Conservation (phyloP, 148 eudicot genomes). For the Rhododendron griersonianum region DNA sequence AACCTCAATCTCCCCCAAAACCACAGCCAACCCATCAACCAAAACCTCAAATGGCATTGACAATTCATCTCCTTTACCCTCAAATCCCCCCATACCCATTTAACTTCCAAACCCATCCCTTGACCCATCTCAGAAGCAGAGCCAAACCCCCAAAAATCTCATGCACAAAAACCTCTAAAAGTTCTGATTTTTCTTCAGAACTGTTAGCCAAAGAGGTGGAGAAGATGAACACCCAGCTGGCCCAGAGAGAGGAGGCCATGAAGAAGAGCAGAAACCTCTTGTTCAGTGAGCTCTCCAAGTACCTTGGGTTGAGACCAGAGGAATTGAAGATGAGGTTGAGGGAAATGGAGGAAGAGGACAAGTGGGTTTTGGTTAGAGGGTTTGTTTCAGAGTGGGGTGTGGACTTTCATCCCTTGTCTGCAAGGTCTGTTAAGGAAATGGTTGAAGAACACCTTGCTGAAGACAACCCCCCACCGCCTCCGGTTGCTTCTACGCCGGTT, state of each 20-base stretch:
- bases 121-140: slow-evolving; percentile 12
- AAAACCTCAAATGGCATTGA: slow-evolving; percentile 11
- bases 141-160: slow-evolving; percentile 24
- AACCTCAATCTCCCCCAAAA: not conserved
- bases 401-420: slow-evolving; percentile 70
- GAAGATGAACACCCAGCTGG: slow-evolving; percentile 35
- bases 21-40: not conserved
- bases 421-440: slow-evolving; percentile 54
- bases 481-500: not conserved
- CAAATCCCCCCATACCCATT: slow-evolving; percentile 5
- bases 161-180: slow-evolving; percentile 28
- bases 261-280: slow-evolving; percentile 49
- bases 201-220: slow-evolving; percentile 36
- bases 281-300: slow-evolving; percentile 53
- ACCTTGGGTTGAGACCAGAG: slow-evolving; percentile 28
- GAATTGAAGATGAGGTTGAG: slow-evolving; percentile 52
- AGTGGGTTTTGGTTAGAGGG: slow-evolving; percentile 46
- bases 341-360: slow-evolving; percentile 54
- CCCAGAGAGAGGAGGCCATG: slow-evolving; percentile 55
- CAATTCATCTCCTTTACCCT: slow-evolving; percentile 15
- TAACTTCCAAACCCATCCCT: slow-evolving; percentile 10
- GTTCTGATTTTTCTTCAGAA: slow-evolving; percentile 34
- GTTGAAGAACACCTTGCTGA: slow-evolving; percentile 48
- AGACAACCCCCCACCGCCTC: slow-evolving; percentile 1
- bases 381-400: slow-evolving; percentile 74